Conservation (phyloP, 129 eudicot genomes). For the Solidago caesia region DNA sequence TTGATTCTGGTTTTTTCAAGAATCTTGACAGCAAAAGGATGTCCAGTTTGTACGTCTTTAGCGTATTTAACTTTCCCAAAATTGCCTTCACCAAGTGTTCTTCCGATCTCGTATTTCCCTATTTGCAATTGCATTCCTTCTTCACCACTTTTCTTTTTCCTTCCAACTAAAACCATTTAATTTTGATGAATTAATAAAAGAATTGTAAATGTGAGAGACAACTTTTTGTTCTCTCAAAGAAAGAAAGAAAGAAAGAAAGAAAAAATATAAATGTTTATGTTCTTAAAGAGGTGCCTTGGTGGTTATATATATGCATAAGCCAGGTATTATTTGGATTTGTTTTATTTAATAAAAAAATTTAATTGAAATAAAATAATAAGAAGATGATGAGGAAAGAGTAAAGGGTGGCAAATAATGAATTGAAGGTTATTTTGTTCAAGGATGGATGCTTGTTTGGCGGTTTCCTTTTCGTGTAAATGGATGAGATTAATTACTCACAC, state of each 20-base stretch:
- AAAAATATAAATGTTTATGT: not conserved
- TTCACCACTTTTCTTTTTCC: slow-evolving; percentile 28
- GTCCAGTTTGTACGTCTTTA: slow-evolving; percentile 56
- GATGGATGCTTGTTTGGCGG: not conserved
- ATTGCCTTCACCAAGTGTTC: slow-evolving; percentile 86
- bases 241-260: not conserved
- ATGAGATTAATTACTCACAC: slow-evolving; percentile 23
- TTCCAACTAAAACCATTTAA: slow-evolving; percentile 42
- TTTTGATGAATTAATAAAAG: not conserved
- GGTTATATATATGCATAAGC: slow-evolving; percentile 20
- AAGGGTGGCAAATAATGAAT: slow-evolving; percentile 11
- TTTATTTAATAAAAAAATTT: not conserved
- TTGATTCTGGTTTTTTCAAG: slow-evolving; percentile 63
- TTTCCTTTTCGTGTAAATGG: slow-evolving; percentile 13
- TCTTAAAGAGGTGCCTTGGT: slow-evolving; percentile 1
- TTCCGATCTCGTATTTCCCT: slow-evolving; percentile 88
- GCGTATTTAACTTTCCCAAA: slow-evolving; percentile 90
- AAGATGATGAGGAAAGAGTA: slow-evolving; percentile 1
- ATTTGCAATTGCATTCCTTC: slow-evolving; percentile 70
- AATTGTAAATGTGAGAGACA: not conserved
- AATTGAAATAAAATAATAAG: not conserved
- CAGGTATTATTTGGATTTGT: slow-evolving; percentile 11
- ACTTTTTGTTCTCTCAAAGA: slow-evolving; percentile 12
- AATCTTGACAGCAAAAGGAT: slow-evolving; percentile 76
- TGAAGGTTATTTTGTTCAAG: slow-evolving; percentile 13